Evolutionary conservation across 352 stramenopile species (phyloP).

Genomic region (Phytophthora parvispora): DNA sequence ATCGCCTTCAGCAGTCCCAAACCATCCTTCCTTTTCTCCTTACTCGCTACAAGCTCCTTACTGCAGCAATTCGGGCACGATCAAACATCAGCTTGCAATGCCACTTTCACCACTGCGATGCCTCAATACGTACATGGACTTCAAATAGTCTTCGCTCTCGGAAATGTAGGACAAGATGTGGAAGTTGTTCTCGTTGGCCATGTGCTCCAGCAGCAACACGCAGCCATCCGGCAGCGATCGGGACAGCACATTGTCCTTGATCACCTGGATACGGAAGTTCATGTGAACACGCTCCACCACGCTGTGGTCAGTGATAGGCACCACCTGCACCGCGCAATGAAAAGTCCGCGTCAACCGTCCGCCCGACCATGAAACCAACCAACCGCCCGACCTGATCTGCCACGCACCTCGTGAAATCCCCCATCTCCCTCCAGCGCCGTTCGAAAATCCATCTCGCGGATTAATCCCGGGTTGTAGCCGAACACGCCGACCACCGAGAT

Average conservation of each 20-base stretch:
- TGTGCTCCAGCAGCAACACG: slow-evolving; percentile 83
- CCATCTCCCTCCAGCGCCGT: slow-evolving; percentile 63
- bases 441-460: slow-evolving; percentile 83
- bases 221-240: slow-evolving; percentile 81
- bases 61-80: slow-evolving; percentile 23
- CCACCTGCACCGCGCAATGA: slow-evolving; percentile 49
- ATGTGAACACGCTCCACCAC: slow-evolving; percentile 84
- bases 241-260: slow-evolving; percentile 89
- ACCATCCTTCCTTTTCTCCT: slow-evolving; percentile 53
- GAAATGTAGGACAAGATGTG: slow-evolving; percentile 87
- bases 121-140: slow-evolving; percentile 53
- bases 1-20: slow-evolving; percentile 80
- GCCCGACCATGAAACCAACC: neutral
- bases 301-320: slow-evolving; percentile 67
- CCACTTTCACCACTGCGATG: neutral
- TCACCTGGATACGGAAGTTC: slow-evolving; percentile 91
- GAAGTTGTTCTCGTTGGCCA: slow-evolving; percentile 90
- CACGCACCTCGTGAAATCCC: slow-evolving; percentile 74
- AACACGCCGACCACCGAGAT: slow-evolving; percentile 86
- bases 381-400: neutral
- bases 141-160: slow-evolving; percentile 78
- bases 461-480: slow-evolving; percentile 81
- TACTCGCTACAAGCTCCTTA: slow-evolving; percentile 56
- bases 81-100: slow-evolving; percentile 9
- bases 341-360: slow-evolving; percentile 5